Base-by-base conservation (phyloP, 371 early-diverging fungal genomes). In the Mortierella sp. region DNA sequence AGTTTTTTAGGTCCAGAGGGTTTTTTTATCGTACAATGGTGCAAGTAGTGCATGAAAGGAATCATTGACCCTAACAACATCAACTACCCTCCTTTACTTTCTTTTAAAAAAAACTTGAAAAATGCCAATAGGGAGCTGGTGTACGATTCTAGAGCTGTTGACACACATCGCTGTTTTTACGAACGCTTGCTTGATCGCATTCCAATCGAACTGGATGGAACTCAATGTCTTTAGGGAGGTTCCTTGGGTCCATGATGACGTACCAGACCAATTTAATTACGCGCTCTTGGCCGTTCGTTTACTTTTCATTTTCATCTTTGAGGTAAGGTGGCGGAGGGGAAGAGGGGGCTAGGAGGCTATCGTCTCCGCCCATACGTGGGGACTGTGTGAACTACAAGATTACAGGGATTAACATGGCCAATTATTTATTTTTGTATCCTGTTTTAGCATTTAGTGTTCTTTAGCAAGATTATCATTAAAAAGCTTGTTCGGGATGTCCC, bases 171-270 rank as follows among this genome's bases (percentile, higher is more conserved):
- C 88, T 3, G 90, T 89, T 5, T 68, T 88, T 28, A 84, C 87
- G 5, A 92, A 92, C 71, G 90, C 89, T 18, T 55, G 78, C 49
- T 68, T 90, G 62, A 87, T 92, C 26, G 90, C 92, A 8, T 90
- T 90, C 83, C 84, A 62, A 43, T 87, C 87, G 16, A 43, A 22
- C 0, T 86, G 81, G 75, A 79, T 86, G 84, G 26, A 73, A 5
- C 5, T n/a, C 0, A 43, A 75, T 30, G 71, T 86, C 16, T 74
- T 78, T 43, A 18, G 5, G 12, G 26, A 28, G 6, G n/a, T 72
- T 2, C 75, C 72, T 20, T 87, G 87, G 68, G 65, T 78, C 58
- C 18, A 35, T 28, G 5, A 49, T 62, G 52, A 9, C n/a, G 35
- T 32, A 20, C 37, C 51, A 9, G 26, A 51, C 18, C 26, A 32